Conservation (phyloP, 441 rosid species). For the Erodium texanum region DNA sequence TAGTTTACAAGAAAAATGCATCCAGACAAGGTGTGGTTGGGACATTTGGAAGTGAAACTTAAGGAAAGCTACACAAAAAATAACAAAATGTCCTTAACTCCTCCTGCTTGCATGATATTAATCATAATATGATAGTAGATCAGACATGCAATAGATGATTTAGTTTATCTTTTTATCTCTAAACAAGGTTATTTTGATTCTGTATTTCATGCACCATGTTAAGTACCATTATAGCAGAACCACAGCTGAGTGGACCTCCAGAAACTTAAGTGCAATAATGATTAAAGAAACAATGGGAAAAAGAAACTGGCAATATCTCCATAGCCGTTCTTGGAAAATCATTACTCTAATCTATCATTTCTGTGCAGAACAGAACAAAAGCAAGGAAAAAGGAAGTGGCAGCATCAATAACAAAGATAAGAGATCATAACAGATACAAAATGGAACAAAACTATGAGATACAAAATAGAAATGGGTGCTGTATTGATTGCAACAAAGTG, state of each 20-base stretch:
- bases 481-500: neutral
- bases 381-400: neutral
- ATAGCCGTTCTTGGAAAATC: neutral
- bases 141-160: neutral
- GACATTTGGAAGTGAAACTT: slow-evolving; percentile 1
- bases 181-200: neutral
- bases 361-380: neutral
- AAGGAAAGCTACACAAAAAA: neutral
- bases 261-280: neutral
- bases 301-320: neutral
- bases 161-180: neutral
- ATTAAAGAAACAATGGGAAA: neutral
- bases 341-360: neutral
- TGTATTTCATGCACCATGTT: neutral
- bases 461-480: neutral
- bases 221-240: neutral
- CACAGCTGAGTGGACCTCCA: neutral
- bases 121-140: neutral
- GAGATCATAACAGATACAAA: neutral
- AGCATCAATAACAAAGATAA: neutral
- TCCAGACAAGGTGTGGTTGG: neutral
- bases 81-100: neutral
- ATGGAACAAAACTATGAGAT: neutral
- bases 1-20: neutral
- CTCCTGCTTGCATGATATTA: neutral